These are phyloP conservation scores for Shiraia sp. DNA, from an alignment of 2,329 filamentous ascomycete genomes.

Conservation along the genomic window DNA sequence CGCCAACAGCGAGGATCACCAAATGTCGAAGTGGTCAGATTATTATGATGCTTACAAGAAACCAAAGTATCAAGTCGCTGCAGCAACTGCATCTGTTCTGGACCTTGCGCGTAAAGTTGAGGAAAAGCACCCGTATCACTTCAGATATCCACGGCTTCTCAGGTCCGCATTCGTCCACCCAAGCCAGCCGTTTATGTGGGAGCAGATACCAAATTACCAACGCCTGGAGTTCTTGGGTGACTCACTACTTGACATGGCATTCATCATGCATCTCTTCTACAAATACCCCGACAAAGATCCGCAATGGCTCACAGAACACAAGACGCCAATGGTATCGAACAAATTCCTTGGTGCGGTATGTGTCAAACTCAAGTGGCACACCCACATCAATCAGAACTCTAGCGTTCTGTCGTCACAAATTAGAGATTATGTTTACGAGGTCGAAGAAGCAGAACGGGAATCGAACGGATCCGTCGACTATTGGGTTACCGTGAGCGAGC, in stretches of 20 bases:
- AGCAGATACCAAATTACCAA: slow-evolving; percentile 85
- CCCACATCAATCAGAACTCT: slow-evolving; percentile 63
- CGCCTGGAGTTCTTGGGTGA: slow-evolving; percentile 92
- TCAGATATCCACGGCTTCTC: slow-evolving; percentile 75
- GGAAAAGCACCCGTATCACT: slow-evolving; percentile 64
- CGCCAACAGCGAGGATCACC: slow-evolving; percentile 71
- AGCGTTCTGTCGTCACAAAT: slow-evolving; percentile 58
- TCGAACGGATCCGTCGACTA: slow-evolving; percentile 63
- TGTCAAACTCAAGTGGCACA: slow-evolving; percentile 77
- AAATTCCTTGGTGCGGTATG: slow-evolving; percentile 85
- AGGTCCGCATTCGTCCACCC: slow-evolving; percentile 87
- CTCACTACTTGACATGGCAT: slow-evolving; percentile 81
- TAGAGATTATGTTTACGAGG: slow-evolving; percentile 59
- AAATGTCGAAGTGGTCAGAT: slow-evolving; percentile 69
- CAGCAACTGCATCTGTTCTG: slow-evolving; percentile 67
- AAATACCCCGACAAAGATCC: slow-evolving; percentile 79
- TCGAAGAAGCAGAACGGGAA: slow-evolving; percentile 58
- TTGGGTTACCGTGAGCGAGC: slow-evolving; percentile 63
- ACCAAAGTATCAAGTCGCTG: slow-evolving; percentile 70
- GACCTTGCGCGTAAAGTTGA: slow-evolving; percentile 70
- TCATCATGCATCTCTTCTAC: slow-evolving; percentile 80
- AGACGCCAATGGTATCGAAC: slow-evolving; percentile 99
- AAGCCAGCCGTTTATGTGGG: slow-evolving; percentile 74
- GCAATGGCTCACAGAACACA: slow-evolving; percentile 97
- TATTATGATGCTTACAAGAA: slow-evolving; percentile 71